Percentiles rank a stretch among this genome's conserved stretches.
phyloP scores from a whole-genome alignment of 176 grass and related monocot genomes.

The Calamus simplicifolius region DNA sequence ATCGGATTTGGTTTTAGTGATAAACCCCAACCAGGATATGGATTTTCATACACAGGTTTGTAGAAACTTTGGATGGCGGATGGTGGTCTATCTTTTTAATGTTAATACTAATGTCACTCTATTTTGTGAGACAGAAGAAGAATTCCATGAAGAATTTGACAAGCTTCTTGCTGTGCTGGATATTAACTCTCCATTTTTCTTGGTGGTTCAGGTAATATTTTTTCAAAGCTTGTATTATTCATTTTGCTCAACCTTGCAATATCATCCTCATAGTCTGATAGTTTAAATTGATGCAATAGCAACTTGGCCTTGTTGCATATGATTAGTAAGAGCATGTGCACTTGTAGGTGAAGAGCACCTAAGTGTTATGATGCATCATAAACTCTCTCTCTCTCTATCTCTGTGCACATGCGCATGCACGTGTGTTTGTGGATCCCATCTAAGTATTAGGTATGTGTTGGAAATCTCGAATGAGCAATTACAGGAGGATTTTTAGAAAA shows the following conservation, averaged over 20 bases:
- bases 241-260: no score
- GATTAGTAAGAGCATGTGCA: no score
- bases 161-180: constrained; percentile 65
- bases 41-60: constrained; percentile 80
- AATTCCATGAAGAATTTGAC: constrained; percentile 72
- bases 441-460: background rate
- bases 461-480: no score
- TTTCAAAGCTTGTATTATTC: no score
- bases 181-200: constrained; percentile 66
- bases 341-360: no score
- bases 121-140: constrained; percentile 57
- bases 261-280: no score
- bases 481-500: no score
- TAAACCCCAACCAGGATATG: constrained; percentile 91
- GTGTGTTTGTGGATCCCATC: background rate
- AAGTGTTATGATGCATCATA: no score
- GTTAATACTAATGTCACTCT: background rate
- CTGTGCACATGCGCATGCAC: no score
- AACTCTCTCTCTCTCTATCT: no score
- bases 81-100: background rate
- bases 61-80: constrained; percentile 8
- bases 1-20: constrained; percentile 98
- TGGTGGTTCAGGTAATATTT: constrained; percentile 71
- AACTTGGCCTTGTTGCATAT: no score
- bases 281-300: no score